These are phyloP conservation scores for Colletotrichum somersetense DNA, from an alignment of 2,329 filamentous ascomycete species.

Conservation along the genomic window DNA sequence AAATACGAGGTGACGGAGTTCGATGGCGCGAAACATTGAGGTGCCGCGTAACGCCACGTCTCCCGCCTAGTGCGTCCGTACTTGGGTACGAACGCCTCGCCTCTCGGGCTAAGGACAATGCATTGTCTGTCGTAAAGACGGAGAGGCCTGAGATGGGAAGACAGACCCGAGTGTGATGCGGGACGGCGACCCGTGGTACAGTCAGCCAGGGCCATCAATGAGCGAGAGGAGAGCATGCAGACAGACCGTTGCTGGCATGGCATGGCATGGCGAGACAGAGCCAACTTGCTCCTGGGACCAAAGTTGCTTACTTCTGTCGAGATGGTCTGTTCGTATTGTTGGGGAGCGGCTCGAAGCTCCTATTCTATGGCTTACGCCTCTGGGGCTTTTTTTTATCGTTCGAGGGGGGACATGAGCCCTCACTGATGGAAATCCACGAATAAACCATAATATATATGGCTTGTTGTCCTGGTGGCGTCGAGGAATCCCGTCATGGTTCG, in stretches of 20 bases:
- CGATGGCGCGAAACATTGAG: background rate
- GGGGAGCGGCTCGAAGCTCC: background rate
- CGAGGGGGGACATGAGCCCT: background rate
- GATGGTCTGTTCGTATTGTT: background rate
- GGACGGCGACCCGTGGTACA: background rate
- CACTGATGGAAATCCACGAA: background rate
- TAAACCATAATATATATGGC: background rate
- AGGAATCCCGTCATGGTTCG: constrained; percentile 1
- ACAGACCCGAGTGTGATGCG: background rate
- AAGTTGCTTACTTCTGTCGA: background rate
- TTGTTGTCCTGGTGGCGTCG: background rate
- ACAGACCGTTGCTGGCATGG: background rate
- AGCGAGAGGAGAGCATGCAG: background rate
- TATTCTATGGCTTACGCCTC: background rate
- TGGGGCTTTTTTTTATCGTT: background rate
- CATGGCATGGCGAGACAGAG: background rate
- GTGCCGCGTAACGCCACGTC: constrained; percentile 3
- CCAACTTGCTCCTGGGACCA: constrained; percentile 2
- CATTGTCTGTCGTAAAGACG: background rate
- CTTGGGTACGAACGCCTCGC: background rate
- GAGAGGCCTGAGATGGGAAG: background rate
- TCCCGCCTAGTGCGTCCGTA: background rate
- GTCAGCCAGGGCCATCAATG: background rate
- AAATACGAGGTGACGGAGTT: constrained; percentile 4
- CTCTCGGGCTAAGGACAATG: background rate